Base-by-base conservation (phyloP, 129 eudicot genomes). In the Chrysanthemum makinoi region DNA sequence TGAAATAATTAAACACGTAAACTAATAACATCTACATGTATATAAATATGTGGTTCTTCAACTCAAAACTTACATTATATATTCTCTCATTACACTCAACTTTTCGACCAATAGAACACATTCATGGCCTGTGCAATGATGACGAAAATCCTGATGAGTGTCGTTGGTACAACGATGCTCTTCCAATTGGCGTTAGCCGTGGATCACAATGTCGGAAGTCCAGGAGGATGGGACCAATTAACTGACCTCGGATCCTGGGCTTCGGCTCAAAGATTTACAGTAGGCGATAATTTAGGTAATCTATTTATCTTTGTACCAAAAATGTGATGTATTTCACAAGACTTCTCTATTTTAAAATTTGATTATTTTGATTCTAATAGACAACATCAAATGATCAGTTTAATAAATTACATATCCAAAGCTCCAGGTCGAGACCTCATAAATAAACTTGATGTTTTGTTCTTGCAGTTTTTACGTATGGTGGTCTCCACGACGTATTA, bases 251-350 rank as follows among this genome's bases (percentile, higher is more conserved):
- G 28, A 17, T 55, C 85, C 0, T 90, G 97, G 97, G 81, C 91
- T n/a, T 65, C 89, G 10, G 75, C 80, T 4, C 33, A 78, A 61
- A 72, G 81, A 65, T 90, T 90, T 58, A 18, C 75, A 0, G 86
- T 73, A 56, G 91, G 89, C 74, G 97, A 90, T 69, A 71, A 73
- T 66, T 53, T 90, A 53, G 71, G 97, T 87, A 72, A 75, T 4
- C 52, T 54, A 65, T 30, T 5, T 64, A 18, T 53, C 2, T 39
- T 10, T 2, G 12, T 18, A 10, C 52, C 12, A 10, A 60, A 60
- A 2, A 20, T 18, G 1, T 59, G 13, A 2, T 59, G 12, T 12
- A 24, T 59, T 22, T 24, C 10, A 19, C 30, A 58, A 58, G n/a
- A 58, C 63, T 18, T 57, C n/a, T 65, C 12, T 65, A 7, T 43